A percentile compares a stretch with the other conserved stretches of the same genome.
Evolutionary conservation across 148 eudicot genomes (phyloP).

Genomic region (Rheum nobile): DNA sequence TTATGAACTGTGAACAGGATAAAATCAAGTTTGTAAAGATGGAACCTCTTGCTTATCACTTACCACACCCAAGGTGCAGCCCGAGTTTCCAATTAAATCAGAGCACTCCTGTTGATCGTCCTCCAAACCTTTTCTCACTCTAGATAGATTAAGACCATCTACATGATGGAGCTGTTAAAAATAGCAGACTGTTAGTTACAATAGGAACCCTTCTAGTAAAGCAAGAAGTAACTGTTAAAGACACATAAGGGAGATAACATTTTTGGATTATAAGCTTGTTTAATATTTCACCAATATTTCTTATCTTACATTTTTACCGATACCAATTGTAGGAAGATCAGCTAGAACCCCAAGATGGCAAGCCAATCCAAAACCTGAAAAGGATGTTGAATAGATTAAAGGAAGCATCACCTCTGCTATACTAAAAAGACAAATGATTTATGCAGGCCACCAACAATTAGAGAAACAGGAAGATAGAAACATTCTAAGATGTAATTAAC

Average conservation of each 20-base stretch:
- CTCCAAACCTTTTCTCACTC: constrained; percentile 48
- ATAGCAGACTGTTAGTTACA: neutral
- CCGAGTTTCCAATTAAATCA: constrained; percentile 60
- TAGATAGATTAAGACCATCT: constrained; percentile 59
- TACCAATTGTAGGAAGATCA: constrained; percentile 75
- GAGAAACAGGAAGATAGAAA: neutral
- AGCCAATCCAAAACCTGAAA: constrained; percentile 85
- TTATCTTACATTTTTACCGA: constrained; percentile 82
- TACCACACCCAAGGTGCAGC: constrained; percentile 68
- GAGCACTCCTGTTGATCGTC: constrained; percentile 25
- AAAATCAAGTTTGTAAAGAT: neutral
- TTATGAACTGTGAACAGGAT: neutral
- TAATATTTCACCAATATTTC: neutral
- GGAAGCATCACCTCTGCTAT: neutral
- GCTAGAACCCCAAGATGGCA: constrained; percentile 92
- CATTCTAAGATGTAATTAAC: neutral
- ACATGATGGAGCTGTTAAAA: constrained; percentile 74
- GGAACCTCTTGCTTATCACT: constrained; percentile 11
- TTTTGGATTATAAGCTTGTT: neutral
- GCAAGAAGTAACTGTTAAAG: neutral
- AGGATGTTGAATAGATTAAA: neutral
- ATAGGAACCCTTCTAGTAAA: neutral
- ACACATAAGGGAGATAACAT: neutral
- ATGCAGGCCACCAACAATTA: neutral
- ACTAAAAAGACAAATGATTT: neutral